These are phyloP conservation scores for Naganishia friedmannii DNA, from an alignment of 768 basidiomycete genomes.

Conservation along the genomic window DNA sequence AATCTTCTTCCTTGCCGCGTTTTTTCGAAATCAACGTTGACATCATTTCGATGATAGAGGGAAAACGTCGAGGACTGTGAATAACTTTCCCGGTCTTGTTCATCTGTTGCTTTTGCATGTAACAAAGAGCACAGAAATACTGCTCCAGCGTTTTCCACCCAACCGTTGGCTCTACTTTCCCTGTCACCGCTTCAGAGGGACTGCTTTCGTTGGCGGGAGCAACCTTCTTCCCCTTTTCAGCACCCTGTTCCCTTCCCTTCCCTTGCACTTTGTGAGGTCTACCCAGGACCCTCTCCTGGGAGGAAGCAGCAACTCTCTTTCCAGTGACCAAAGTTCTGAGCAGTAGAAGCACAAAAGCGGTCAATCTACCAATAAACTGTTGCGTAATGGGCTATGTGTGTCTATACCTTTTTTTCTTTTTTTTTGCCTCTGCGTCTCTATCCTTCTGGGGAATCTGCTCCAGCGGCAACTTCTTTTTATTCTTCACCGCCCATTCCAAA, in stretches of 20 bases:
- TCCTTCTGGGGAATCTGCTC: neutral
- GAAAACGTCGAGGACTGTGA: conserved; percentile 6
- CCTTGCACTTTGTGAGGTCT: neutral
- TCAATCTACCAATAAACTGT: neutral
- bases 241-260: neutral
- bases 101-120: conserved; percentile 10
- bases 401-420: neutral
- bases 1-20: conserved; percentile 5
- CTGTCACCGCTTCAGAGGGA: neutral
- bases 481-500: too few species aligned
- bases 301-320: neutral
- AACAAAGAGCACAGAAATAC: neutral
- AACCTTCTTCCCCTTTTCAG: neutral
- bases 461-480: neutral
- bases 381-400: neutral
- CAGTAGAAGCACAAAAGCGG: neutral
- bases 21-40: neutral
- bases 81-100: neutral
- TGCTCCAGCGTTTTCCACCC: neutral
- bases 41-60: conserved; percentile 6
- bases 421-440: neutral
- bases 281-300: neutral
- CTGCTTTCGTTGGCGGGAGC: neutral
- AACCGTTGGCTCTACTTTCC: neutral
- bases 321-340: neutral